Percentiles rank a stretch among this genome's conserved stretches.
Conservation (phyloP, 345 rosid genomes). For the Eucalyptus decipiens region DNA sequence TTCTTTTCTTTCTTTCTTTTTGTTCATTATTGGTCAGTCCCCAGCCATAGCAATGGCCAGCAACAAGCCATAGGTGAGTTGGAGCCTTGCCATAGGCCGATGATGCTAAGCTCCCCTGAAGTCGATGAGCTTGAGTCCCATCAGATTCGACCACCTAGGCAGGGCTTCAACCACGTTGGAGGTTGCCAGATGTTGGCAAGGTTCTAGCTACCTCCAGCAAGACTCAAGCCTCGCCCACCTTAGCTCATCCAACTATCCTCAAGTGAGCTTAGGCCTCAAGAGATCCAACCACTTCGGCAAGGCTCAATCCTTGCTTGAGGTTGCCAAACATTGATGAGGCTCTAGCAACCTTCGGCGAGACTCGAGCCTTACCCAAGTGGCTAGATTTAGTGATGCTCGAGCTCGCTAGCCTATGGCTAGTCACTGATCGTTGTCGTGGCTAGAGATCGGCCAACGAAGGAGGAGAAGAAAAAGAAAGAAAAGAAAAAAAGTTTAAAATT, state of each 20-base stretch:
- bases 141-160: fast-evolving
- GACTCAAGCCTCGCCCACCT: no score
- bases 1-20: fast-evolving
- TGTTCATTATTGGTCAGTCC: fast-evolving
- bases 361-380: no score
- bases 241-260: fast-evolving
- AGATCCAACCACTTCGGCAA: fast-evolving
- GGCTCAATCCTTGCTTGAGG: no score
- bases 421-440: fast-evolving
- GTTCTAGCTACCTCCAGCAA: fast-evolving
- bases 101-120: fast-evolving
- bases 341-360: fast-evolving
- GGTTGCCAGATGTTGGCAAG: fast-evolving
- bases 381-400: fast-evolving
- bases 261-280: fast-evolving
- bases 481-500: fast-evolving
- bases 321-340: fast-evolving
- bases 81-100: fast-evolving
- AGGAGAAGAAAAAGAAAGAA: no score
- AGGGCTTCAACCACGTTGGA: fast-evolving
- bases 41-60: fast-evolving
- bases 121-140: fast-evolving
- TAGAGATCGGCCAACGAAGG: fast-evolving
- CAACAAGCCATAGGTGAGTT: fast-evolving
- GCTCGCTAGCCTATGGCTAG: fast-evolving